phyloP scores from a whole-genome alignment of 2,329 filamentous ascomycete species.

The Taxawa tesnikishii region DNA sequence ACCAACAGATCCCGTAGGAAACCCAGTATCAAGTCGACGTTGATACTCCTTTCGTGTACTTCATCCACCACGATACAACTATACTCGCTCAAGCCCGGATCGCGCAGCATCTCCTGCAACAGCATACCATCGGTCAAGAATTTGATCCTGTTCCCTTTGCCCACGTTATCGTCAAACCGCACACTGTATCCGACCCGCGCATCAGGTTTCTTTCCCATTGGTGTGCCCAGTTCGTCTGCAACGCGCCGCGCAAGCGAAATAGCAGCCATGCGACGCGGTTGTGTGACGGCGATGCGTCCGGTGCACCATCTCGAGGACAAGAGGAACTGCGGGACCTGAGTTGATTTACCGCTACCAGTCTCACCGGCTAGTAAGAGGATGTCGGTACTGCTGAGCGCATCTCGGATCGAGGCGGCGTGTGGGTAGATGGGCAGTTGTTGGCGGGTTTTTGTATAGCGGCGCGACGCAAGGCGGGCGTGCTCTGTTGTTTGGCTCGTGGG shows the following conservation, averaged over 20 bases:
- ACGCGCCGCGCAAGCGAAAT: conserved; percentile 84
- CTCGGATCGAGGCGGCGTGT: conserved; percentile 57
- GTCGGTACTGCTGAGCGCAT: conserved; percentile 47
- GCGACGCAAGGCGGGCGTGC: neutral
- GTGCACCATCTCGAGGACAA: conserved; percentile 69
- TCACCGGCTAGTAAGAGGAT: conserved; percentile 82
- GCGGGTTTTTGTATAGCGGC: conserved; percentile 4
- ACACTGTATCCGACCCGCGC: conserved; percentile 82
- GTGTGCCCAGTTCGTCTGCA: conserved; percentile 64
- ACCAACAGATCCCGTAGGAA: conserved; percentile 71
- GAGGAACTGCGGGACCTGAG: conserved; percentile 87
- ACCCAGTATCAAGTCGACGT: conserved; percentile 81
- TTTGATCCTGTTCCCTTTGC: conserved; percentile 76
- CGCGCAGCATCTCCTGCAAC: conserved; percentile 80
- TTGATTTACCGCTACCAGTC: conserved; percentile 94
- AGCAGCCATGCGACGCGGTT: conserved; percentile 85
- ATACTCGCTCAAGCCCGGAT: conserved; percentile 72
- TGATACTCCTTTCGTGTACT: conserved; percentile 89
- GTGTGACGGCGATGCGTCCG: conserved; percentile 83
- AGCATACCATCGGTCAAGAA: conserved; percentile 95
- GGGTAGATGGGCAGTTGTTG: conserved; percentile 69
- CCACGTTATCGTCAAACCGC: conserved; percentile 78
- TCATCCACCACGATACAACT: conserved; percentile 90
- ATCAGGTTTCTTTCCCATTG: conserved; percentile 44
- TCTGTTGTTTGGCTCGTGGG: conserved; percentile 2